Evolutionary conservation across 2,329 filamentous ascomycete genomes (phyloP).

Genomic region (Calonectria hongkongensis): DNA sequence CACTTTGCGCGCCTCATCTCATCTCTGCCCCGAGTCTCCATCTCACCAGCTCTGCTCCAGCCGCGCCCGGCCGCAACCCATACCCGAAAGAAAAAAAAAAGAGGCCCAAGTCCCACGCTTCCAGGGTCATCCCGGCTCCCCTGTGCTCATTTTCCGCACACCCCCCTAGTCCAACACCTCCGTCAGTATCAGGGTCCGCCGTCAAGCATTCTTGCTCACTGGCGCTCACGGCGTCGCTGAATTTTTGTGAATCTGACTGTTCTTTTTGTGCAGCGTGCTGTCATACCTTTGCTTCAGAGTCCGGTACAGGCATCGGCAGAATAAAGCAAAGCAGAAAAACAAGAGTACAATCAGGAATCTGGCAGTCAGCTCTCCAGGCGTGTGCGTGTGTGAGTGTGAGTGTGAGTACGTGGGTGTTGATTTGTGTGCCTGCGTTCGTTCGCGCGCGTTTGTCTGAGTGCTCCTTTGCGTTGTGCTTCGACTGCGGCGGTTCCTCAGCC

Average conservation of each 20-base stretch:
- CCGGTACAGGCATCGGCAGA: not conserved
- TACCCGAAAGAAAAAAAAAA: conserved; percentile 35
- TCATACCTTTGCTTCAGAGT: conserved; percentile 5
- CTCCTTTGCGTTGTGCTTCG: conserved; percentile 23
- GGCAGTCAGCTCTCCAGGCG: not conserved
- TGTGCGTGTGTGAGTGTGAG: conserved; percentile 2
- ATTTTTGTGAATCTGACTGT: conserved; percentile 18
- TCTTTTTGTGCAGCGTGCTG: conserved; percentile 16
- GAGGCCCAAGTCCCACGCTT: conserved; percentile 37
- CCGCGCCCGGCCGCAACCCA: conserved; percentile 39
- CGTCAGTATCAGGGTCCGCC: conserved; percentile 41
- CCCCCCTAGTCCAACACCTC: conserved; percentile 33
- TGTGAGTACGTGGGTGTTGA: not conserved
- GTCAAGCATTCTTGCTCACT: conserved; percentile 35
- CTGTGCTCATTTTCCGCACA: conserved; percentile 29
- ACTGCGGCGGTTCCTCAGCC: conserved; percentile 42
- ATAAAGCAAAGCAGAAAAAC: not conserved
- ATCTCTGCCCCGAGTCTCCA: conserved; percentile 27
- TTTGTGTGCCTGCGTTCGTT: conserved; percentile 26
- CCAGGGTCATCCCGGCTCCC: conserved; percentile 33
- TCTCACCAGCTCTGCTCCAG: conserved; percentile 31
- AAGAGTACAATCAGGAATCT: not conserved
- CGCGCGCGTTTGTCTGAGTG: conserved; percentile 35
- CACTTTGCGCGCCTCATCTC: conserved; percentile 33
- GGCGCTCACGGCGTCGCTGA: conserved; percentile 9